Conservation (phyloP, 2,329 filamentous ascomycete genomes). For the Colletotrichum phormii region DNA sequence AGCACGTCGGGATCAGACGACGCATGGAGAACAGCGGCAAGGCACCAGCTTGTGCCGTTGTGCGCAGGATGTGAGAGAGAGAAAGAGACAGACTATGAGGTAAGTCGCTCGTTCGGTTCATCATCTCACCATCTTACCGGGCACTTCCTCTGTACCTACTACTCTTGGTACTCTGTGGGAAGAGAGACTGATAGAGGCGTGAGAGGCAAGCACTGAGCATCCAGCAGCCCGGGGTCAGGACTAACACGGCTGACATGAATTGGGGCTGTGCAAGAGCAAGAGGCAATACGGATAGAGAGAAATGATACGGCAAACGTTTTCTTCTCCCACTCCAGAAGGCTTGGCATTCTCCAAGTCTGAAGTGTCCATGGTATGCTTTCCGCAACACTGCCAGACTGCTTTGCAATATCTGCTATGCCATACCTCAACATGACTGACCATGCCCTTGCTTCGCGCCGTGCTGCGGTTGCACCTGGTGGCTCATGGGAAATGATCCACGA, state of each 20-base stretch:
- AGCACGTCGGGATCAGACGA: constrained; percentile 8
- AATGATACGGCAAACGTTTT: background rate
- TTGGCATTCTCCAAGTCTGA: constrained; percentile 12
- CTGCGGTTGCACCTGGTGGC: constrained; percentile 26
- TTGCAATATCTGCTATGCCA: background rate
- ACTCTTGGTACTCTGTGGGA: background rate
- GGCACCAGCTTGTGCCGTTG: background rate
- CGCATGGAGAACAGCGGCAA: background rate
- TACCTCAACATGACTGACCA: background rate
- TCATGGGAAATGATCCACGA: constrained; percentile 18
- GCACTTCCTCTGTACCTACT: too few relatives aligned
- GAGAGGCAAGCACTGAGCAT: background rate
- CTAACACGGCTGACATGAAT: constrained; percentile 8
- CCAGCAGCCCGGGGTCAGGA: background rate
- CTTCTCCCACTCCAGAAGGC: constrained; percentile 13
- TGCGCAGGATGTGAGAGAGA: background rate
- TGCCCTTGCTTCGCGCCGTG: background rate
- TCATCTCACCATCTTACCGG: background rate
- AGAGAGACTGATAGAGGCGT: background rate
- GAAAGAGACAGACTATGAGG: background rate
- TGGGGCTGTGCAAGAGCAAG: constrained; percentile 32
- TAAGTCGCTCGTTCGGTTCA: background rate
- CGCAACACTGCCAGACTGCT: background rate
- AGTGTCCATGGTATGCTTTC: background rate
- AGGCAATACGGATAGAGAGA: background rate